Conservation (phyloP, 2,329 filamentous ascomycete genomes). For the Metarhizium sp. region DNA sequence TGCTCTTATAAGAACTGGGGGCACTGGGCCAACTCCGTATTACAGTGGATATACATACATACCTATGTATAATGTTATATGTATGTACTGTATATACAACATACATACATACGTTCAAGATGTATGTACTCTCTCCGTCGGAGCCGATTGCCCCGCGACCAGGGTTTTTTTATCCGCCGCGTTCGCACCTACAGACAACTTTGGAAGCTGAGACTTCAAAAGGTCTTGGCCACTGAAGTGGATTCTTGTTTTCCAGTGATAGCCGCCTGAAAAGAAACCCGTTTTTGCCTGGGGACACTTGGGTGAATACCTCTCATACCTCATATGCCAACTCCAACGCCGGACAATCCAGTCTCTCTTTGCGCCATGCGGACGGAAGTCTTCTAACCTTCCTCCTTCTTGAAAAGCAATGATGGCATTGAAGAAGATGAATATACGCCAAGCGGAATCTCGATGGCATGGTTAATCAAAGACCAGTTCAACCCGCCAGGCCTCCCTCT, state of each 20-base stretch:
- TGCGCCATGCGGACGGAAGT: not conserved
- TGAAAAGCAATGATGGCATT: no score
- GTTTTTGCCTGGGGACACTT: not conserved
- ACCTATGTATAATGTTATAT: not conserved
- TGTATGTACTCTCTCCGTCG: conserved; percentile 7
- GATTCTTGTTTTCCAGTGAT: not conserved
- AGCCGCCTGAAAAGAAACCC: not conserved
- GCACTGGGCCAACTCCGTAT: no score
- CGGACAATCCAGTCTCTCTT: not conserved
- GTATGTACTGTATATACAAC: not conserved
- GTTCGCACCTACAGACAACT: conserved; percentile 1
- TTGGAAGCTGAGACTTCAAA: conserved; percentile 1
- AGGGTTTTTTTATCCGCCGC: conserved; percentile 1
- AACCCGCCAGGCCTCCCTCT: not conserved
- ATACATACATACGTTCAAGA: no score
- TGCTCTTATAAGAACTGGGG: no score
- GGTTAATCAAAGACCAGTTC: not conserved
- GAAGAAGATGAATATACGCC: not conserved
- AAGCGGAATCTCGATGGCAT: not conserved
- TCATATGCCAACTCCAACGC: no score
- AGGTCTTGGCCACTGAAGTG: not conserved
- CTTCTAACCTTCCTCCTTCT: not conserved
- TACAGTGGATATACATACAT: not conserved
- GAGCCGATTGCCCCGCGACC: conserved; percentile 6
- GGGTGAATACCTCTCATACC: not conserved